Base-by-base conservation (phyloP, 495 filamentous ascomycete genomes). In the Trichoderma parareesei region DNA sequence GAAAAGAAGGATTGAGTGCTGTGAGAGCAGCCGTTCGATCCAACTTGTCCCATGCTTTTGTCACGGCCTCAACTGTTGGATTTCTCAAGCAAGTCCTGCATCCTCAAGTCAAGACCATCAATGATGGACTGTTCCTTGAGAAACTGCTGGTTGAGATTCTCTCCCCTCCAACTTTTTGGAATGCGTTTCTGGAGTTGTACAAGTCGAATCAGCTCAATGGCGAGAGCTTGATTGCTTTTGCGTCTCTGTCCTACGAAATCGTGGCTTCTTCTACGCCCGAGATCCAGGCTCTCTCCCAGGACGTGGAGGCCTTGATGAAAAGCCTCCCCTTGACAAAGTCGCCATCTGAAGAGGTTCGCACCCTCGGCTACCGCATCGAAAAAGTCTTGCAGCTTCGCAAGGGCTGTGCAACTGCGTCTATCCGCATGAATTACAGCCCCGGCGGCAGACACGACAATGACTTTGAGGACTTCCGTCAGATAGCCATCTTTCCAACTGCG, bases 361-460 rank as follows among this genome's bases (percentile, higher is more conserved):
- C 73, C 49, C 20, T 73, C n/a, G 72, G 68, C 10, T 72, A 76
- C 64, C 61, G 40, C 60, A 74, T 75, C 44, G 64, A 71, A n/a
- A 71, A 69, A 20, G 66, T 68, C 1, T 35, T 57, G 3, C 33
- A 57, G 27, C 20, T 57, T 8, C 53, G 53, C 20, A 57, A 57
- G 37, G 33, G 53, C 3, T 11, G 40, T 68, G 37, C 64, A 67
- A 38, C 64, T 69, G 5, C 66, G 6, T 70, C 14, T 63, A 68
- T 40, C 65, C 68, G 10, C 60, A 65, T 33, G 64, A 65, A 40
- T 67, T 66, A 16, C 61, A 67, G 40, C 13, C 83, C 88, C 4
- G 90, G 90, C 3, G 90, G 90, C 0, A 82, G 90, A 0, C 90
- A 95, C 69, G 88, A 95, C 69, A 93, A 95, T 69, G 90, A 93